Conservation (phyloP, 2,329 filamentous ascomycete species). For the Beauveria asiatica region DNA sequence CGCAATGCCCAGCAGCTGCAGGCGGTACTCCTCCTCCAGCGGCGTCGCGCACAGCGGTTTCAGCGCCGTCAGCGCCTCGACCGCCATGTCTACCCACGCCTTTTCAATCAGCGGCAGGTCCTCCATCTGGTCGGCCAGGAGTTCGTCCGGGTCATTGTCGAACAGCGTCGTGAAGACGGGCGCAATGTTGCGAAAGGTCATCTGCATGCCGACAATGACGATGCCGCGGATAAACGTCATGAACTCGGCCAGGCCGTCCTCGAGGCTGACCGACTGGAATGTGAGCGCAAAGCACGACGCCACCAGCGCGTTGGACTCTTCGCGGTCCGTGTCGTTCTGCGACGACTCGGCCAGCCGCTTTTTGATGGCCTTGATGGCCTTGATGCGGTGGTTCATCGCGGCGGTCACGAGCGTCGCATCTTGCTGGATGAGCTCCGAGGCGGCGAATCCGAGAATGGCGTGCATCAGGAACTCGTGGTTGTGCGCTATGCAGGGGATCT, state of each 20-base stretch:
- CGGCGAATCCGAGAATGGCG: constrained; percentile 58
- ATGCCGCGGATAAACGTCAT: constrained; percentile 53
- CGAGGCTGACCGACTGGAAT: constrained; percentile 49
- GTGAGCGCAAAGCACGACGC: constrained; percentile 52
- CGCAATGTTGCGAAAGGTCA: constrained; percentile 39
- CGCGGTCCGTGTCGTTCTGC: constrained; percentile 32
- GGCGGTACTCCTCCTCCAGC: constrained; percentile 39
- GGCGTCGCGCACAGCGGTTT: constrained; percentile 33
- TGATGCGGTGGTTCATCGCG: constrained; percentile 56
- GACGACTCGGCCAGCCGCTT: constrained; percentile 38
- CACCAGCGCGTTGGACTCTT: constrained; percentile 51
- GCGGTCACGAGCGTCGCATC: constrained; percentile 44
- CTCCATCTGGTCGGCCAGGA: constrained; percentile 38
- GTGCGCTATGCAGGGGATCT: constrained; percentile 59
- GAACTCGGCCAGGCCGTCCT: constrained; percentile 51
- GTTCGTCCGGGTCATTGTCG: constrained; percentile 30
- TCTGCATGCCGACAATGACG: constrained; percentile 44
- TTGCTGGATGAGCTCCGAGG: constrained; percentile 51
- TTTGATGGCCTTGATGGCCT: constrained; percentile 56
- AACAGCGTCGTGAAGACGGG: constrained; percentile 42
- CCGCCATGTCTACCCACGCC: constrained; percentile 39
- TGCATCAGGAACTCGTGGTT: constrained; percentile 63
- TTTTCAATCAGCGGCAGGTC: constrained; percentile 36
- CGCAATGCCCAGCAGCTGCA: constrained; percentile 36
- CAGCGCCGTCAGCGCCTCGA: constrained; percentile 33